phyloP scores from a whole-genome alignment of 2,329 filamentous ascomycete species.

The Fusarium sterilihyphosum region DNA sequence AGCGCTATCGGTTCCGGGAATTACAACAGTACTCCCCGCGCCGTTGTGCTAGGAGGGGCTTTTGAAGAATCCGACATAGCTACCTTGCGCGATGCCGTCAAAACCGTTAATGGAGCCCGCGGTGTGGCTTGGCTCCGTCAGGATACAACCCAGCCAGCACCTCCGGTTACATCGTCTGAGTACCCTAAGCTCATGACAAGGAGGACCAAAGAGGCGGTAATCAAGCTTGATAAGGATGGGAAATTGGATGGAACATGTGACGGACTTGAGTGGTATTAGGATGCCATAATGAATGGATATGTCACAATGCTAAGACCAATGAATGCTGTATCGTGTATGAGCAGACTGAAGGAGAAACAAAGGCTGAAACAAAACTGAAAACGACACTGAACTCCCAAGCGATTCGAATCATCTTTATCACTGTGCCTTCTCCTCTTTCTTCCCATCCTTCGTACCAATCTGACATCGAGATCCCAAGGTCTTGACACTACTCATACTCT shows the following conservation, averaged over 20 bases:
- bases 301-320: neutral
- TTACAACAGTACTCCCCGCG: neutral
- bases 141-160: slow-evolving; percentile 2
- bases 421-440: neutral
- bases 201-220: slow-evolving; percentile 25
- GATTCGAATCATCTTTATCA: fast-evolving
- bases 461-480: neutral
- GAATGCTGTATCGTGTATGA: neutral
- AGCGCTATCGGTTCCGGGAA: slow-evolving; percentile 18
- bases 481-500: slow-evolving; percentile 11
- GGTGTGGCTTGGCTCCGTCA: slow-evolving; percentile 22
- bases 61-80: slow-evolving; percentile 19
- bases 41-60: slow-evolving; percentile 10
- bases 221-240: neutral
- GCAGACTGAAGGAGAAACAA: neutral
- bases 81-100: neutral
- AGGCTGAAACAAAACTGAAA: neutral
- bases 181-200: slow-evolving; percentile 19
- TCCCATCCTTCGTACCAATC: neutral
- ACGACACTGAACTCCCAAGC: neutral
- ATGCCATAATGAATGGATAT: neutral
- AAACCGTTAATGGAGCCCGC: neutral
- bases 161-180: slow-evolving; percentile 17
- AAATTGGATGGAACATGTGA: slow-evolving; percentile 13
- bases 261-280: slow-evolving; percentile 25